Conservation (phyloP, 2,329 filamentous ascomycete genomes). For the Trichoderma sp. region DNA sequence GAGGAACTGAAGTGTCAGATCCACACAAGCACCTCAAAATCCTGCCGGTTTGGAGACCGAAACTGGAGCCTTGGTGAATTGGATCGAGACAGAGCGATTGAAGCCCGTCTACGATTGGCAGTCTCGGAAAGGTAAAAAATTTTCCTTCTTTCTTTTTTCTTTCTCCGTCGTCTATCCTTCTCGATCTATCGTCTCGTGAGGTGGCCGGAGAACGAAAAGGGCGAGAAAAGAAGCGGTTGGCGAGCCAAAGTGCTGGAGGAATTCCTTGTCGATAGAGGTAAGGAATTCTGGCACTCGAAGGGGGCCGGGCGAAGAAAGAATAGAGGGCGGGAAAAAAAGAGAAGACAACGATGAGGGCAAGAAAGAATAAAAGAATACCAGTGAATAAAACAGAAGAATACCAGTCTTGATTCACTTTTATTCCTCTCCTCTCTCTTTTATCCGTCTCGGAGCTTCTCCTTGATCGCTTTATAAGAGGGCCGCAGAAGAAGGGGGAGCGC, state of each 20-base stretch:
- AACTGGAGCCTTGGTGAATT: constrained; percentile 7
- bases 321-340: constrained; percentile 26
- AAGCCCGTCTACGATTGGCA: constrained; percentile 27
- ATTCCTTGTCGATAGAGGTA: constrained; percentile 48
- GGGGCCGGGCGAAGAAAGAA: constrained; percentile 27
- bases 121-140: constrained; percentile 41
- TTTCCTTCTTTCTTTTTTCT: background rate
- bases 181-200: constrained; percentile 32
- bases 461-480: constrained; percentile 35
- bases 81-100: constrained; percentile 24
- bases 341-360: constrained; percentile 22
- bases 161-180: constrained; percentile 28
- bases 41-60: constrained; percentile 13
- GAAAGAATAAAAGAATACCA: constrained; percentile 23
- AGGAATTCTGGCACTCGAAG: constrained; percentile 45
- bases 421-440: constrained; percentile 30
- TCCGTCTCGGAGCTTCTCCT: constrained; percentile 36
- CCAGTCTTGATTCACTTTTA: constrained; percentile 43
- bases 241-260: constrained; percentile 35
- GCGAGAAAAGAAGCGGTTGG: constrained; percentile 33
- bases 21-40: constrained; percentile 12
- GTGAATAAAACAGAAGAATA: constrained; percentile 38
- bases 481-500: constrained; percentile 31
- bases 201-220: constrained; percentile 34
- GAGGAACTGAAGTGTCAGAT: constrained; percentile 22